These are phyloP conservation scores for Fraxinus paxiana DNA, from an alignment of 305 asterid genomes.

Conservation along the genomic window DNA sequence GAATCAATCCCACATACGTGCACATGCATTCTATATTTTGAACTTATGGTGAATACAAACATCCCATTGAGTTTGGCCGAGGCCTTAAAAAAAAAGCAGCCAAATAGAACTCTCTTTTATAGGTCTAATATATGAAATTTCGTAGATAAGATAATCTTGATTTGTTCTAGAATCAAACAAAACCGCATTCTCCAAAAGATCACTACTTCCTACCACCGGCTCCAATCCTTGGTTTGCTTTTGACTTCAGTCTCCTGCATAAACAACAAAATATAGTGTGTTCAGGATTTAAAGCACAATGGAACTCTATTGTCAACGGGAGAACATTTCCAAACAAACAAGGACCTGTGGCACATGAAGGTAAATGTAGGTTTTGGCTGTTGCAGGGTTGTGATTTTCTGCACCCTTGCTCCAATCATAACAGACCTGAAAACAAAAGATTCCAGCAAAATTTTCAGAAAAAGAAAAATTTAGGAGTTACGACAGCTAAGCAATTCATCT, in stretches of 20 bases:
- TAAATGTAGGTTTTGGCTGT: slow-evolving; percentile 66
- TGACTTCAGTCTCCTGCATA: slow-evolving; percentile 76
- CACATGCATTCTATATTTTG: background rate
- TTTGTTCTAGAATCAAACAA: background rate
- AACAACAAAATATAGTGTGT: background rate
- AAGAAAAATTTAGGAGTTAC: background rate
- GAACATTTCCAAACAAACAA: background rate
- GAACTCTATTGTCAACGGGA: background rate
- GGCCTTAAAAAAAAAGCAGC: background rate
- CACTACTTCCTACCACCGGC: slow-evolving; percentile 48
- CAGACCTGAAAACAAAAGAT: slow-evolving; percentile 51
- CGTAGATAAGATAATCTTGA: background rate
- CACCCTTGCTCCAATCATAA: slow-evolving; percentile 98
- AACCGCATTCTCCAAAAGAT: background rate
- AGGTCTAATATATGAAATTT: background rate
- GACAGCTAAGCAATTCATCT: background rate
- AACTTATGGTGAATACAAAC: background rate
- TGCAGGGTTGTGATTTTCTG: slow-evolving; percentile 89
- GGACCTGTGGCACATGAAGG: slow-evolving; percentile 69
- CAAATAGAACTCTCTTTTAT: background rate
- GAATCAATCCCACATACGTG: background rate
- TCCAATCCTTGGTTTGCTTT: slow-evolving; percentile 72
- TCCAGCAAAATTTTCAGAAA: background rate
- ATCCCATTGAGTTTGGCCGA: background rate
- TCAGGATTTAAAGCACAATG: background rate